These are phyloP conservation scores for Chaetothyriales sp. DNA, from an alignment of 2,329 filamentous ascomycete genomes.

Conservation along the genomic window DNA sequence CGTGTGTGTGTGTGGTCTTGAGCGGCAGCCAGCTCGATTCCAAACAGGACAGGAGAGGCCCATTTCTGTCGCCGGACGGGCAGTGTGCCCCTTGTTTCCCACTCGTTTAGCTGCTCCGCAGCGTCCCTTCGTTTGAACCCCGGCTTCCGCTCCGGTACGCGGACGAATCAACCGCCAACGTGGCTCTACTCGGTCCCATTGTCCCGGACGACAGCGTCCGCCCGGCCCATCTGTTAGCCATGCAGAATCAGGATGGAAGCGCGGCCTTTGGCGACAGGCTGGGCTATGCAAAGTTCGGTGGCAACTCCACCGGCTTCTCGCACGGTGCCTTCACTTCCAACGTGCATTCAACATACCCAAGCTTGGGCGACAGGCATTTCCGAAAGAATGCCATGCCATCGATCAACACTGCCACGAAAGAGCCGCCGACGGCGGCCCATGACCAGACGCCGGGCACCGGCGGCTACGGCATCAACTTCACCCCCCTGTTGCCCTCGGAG, in stretches of 20 bases:
- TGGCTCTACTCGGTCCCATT: slow-evolving; percentile 62
- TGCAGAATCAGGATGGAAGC: slow-evolving; percentile 66
- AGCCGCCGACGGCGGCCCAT: slow-evolving; percentile 42
- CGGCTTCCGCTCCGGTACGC: slow-evolving; percentile 3
- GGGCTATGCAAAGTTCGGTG: slow-evolving; percentile 43
- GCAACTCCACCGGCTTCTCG: slow-evolving; percentile 71
- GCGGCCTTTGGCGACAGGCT: slow-evolving; percentile 13
- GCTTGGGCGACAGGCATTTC: slow-evolving; percentile 76
- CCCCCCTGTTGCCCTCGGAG: slow-evolving; percentile 85
- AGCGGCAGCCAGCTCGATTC: not conserved
- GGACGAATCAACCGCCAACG: slow-evolving; percentile 10
- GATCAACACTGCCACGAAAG: slow-evolving; percentile 72
- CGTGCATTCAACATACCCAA: slow-evolving; percentile 51
- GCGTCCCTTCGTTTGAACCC: not conserved
- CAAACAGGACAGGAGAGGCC: not conserved
- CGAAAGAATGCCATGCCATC: slow-evolving; percentile 72
- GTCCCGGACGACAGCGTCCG: slow-evolving; percentile 74
- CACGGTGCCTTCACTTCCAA: slow-evolving; percentile 86
- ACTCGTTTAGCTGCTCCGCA: not conserved
- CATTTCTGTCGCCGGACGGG: not conserved
- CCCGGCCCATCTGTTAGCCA: slow-evolving; percentile 50
- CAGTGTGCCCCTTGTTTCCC: slow-evolving; percentile 8
- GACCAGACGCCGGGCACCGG: slow-evolving; percentile 78
- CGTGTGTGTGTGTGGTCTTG: not conserved
- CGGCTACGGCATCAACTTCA: slow-evolving; percentile 98